Evolutionary conservation across 768 basidiomycete species (phyloP).

Genomic region (Tricholoma sp.): DNA sequence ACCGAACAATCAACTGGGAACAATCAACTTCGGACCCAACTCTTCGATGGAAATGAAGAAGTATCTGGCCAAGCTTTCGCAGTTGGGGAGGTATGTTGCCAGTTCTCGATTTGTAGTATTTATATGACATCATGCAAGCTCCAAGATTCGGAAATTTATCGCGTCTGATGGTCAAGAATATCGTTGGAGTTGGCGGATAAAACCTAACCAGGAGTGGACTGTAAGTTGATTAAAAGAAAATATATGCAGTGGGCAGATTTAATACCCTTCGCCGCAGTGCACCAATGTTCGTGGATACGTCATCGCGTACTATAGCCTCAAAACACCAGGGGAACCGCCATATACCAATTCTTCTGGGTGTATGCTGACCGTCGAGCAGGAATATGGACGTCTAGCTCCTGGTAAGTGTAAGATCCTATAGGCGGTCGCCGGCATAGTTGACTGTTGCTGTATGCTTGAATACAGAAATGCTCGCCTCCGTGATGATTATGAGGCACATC

Average conservation of each 20-base stretch:
- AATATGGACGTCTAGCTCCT: constrained; percentile 47
- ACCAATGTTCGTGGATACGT: constrained; percentile 44
- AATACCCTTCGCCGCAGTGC: constrained; percentile 35
- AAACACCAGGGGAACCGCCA: constrained; percentile 47
- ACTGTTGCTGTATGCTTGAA: not conserved
- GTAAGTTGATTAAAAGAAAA: constrained; percentile 32
- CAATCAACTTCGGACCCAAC: constrained; percentile 38
- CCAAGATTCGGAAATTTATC: constrained; percentile 44
- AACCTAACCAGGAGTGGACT: constrained; percentile 57
- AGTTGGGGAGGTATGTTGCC: constrained; percentile 35
- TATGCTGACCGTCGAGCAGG: constrained; percentile 59
- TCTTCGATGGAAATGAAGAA: constrained; percentile 40
- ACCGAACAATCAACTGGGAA: constrained; percentile 43
- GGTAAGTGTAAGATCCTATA: constrained; percentile 33
- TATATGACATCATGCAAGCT: constrained; percentile 22
- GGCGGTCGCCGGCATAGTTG: constrained; percentile 3
- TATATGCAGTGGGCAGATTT: not conserved
- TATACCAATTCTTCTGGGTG: constrained; percentile 54
- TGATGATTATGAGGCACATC: constrained; percentile 64
- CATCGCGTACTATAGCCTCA: constrained; percentile 59
- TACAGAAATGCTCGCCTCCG: constrained; percentile 55
- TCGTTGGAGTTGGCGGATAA: constrained; percentile 48
- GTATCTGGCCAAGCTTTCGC: constrained; percentile 43
- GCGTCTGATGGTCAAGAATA: constrained; percentile 60
- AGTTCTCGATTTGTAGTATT: constrained; percentile 1